A percentile compares a stretch with the other conserved stretches of the same genome.
These are phyloP conservation scores for Apiotrichum brassicae DNA, from an alignment of 1,284 basidiomycete species.

Conservation along the genomic window DNA sequence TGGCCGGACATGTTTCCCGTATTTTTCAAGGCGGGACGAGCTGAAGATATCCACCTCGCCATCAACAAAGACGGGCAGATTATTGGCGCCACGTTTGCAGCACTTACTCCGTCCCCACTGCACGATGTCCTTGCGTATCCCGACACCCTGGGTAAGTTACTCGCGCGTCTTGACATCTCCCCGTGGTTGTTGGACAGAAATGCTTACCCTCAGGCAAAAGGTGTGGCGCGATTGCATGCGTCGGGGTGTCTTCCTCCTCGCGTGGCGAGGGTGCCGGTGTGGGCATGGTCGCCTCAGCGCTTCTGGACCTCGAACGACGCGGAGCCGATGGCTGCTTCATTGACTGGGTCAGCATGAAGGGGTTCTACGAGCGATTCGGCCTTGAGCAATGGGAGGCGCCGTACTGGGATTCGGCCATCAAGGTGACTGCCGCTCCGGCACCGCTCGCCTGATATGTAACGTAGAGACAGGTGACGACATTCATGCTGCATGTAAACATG, in stretches of 20 bases:
- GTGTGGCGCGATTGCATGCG: conserved; percentile 18
- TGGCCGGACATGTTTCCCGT: conserved; percentile 25
- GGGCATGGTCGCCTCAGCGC: conserved; percentile 18
- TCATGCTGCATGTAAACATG: no score
- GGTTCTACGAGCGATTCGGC: conserved; percentile 23
- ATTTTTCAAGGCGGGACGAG: conserved; percentile 11
- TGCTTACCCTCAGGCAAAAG: conserved; percentile 15
- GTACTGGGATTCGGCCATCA: conserved; percentile 5
- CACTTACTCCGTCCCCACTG: conserved; percentile 6
- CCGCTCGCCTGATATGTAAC: no score
- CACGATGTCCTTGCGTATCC: conserved; percentile 16
- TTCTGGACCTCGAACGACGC: conserved; percentile 12
- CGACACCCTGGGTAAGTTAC: conserved; percentile 13
- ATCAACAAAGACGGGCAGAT: conserved; percentile 10
- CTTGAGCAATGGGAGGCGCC: conserved; percentile 15
- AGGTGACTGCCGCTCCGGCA: no score
- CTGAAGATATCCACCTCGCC: conserved; percentile 17
- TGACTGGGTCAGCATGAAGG: conserved; percentile 24
- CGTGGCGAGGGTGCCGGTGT: conserved; percentile 17
- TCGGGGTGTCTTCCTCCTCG: conserved; percentile 14
- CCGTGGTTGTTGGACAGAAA: no score
- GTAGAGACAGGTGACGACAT: no score
- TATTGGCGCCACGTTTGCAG: conserved; percentile 20
- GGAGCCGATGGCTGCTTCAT: conserved; percentile 26
- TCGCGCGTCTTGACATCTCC: background rate